Base-by-base conservation (phyloP, 2,329 filamentous ascomycete species). In the Metarhizium sp. region DNA sequence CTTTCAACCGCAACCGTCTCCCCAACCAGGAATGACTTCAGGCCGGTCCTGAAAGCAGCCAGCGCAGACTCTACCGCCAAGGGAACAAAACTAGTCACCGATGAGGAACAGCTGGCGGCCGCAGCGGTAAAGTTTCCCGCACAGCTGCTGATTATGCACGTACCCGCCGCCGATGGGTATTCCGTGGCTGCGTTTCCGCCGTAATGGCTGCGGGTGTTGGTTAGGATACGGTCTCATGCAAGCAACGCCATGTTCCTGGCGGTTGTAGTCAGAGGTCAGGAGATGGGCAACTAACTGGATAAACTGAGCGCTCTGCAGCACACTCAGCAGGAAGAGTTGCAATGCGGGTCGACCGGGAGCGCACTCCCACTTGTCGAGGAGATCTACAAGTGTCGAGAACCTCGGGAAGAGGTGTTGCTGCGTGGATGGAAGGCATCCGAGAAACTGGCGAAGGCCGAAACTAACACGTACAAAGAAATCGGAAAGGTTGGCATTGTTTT, bases 81-180 rank as follows among this genome's bases (percentile, higher is more conserved):
- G 7, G 56, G 46, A 16, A 66, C 57, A 2, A 66, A 55, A 10
- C 64, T 60, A 14, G 59, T 53, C 2, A 65, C 53, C 2, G 64
- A 63, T n/a, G 52, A 48, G 7, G 64, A 63, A 18, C 60, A 60
- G 43, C 59, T 58, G 25, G 65, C 55, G 30, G 63, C 64, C 1
- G 64, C 62, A 2, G 64, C 64, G 8, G 64, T 59, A 48, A 66
- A 64, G 1, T 60, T 62, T 1, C 64, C 64, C 4, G 62, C 59
- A 48, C 64, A 66, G 5, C 63, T 59, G 3, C 64, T 63, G 11
- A 66, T 54, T 25, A 58, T 56, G 43, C 55, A 60, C 3, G 62
- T 60, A 29, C 60, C 50, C 45, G 60, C 29, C 4, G 61, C 50
- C 3, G 55, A 55, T 3, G 63, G 63, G 55, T 62, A 66, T 2